Evolutionary conservation across 352 stramenopile genomes (phyloP).

Genomic region (Pythium graminicola): DNA sequence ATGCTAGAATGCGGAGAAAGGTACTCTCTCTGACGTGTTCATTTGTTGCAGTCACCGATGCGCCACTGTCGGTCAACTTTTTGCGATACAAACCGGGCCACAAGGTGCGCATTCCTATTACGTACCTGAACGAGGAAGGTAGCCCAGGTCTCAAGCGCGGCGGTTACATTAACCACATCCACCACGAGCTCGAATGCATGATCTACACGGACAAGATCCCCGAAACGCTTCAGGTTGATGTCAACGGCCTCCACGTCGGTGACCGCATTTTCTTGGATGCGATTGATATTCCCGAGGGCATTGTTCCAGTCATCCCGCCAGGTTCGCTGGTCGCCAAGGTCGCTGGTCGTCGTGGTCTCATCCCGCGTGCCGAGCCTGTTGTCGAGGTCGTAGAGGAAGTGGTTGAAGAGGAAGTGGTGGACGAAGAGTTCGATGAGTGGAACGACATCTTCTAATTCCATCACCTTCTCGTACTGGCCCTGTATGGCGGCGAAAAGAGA

Average conservation of each 20-base stretch:
- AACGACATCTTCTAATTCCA: constrained; percentile 86
- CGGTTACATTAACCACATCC: constrained; percentile 91
- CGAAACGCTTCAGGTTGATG: constrained; percentile 69
- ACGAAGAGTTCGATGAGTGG: constrained; percentile 83
- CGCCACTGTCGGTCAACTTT: constrained; percentile 87
- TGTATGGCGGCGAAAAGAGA: too few relatives aligned
- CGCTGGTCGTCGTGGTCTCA: constrained; percentile 78
- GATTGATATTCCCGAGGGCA: constrained; percentile 69
- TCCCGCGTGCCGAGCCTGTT: constrained; percentile 61
- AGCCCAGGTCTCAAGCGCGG: constrained; percentile 92
- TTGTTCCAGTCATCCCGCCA: constrained; percentile 51
- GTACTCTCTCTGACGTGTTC: too few relatives aligned
- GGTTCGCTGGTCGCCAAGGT: constrained; percentile 81
- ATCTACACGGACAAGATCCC: constrained; percentile 75
- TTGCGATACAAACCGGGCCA: constrained; percentile 88
- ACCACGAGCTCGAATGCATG: constrained; percentile 77
- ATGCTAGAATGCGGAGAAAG: too few relatives aligned
- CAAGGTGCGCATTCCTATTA: constrained; percentile 89
- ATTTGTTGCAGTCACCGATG: constrained; percentile 51
- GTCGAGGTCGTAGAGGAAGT: constrained; percentile 60
- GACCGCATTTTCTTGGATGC: constrained; percentile 75
- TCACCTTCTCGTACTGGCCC: too few relatives aligned
- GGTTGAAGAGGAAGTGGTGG: constrained; percentile 55
- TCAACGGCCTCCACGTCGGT: constrained; percentile 83
- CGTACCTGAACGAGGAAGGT: constrained; percentile 91